A percentile compares a stretch with the other conserved stretches of the same genome.
phyloP scores from a whole-genome alignment of 805 yeast genomes.

The Ogataea corticis region DNA sequence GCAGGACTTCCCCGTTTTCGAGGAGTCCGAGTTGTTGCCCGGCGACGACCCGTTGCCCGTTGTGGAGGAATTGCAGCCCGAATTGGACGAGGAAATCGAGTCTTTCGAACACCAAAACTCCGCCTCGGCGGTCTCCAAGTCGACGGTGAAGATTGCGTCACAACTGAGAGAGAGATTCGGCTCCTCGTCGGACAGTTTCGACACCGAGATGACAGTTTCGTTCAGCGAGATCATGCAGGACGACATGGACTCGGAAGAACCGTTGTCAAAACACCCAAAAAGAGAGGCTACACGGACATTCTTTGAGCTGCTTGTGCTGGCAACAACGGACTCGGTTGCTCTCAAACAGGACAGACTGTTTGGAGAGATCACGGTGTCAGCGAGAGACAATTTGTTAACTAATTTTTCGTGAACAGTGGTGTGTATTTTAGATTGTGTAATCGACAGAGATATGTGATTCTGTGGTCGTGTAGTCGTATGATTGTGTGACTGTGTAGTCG shows the following conservation, averaged over 20 bases:
- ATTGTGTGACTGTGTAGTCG: no score
- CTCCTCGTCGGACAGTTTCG: conserved; percentile 6
- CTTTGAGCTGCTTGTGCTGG: conserved; percentile 80
- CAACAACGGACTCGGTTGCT: conserved; percentile 69
- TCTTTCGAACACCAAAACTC: conserved; percentile 22
- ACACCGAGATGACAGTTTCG: conserved; percentile 20
- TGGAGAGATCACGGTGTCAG: conserved; percentile 53
- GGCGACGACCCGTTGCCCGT: conserved; percentile 13
- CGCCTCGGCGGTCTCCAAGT: conserved; percentile 38
- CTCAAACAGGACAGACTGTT: conserved; percentile 62
- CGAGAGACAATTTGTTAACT: conserved; percentile 17
- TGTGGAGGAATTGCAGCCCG: conserved; percentile 21
- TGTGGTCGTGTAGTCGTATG: background rate
- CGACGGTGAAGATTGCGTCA: conserved; percentile 56
- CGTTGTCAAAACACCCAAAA: conserved; percentile 42
- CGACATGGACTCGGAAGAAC: conserved; percentile 35
- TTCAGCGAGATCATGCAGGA: conserved; percentile 42
- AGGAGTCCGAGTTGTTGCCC: conserved; percentile 13
- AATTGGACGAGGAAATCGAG: conserved; percentile 26
- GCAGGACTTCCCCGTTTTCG: conserved; percentile 25
- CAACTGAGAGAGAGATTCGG: conserved; percentile 40
- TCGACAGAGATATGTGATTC: background rate
- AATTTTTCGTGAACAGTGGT: conserved; percentile 11
- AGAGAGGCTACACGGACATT: conserved; percentile 71
- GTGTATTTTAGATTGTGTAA: conserved; percentile 2